Evolutionary conservation across 805 yeast species (phyloP).

Genomic region (Wickerhamomyces pijperi): DNA sequence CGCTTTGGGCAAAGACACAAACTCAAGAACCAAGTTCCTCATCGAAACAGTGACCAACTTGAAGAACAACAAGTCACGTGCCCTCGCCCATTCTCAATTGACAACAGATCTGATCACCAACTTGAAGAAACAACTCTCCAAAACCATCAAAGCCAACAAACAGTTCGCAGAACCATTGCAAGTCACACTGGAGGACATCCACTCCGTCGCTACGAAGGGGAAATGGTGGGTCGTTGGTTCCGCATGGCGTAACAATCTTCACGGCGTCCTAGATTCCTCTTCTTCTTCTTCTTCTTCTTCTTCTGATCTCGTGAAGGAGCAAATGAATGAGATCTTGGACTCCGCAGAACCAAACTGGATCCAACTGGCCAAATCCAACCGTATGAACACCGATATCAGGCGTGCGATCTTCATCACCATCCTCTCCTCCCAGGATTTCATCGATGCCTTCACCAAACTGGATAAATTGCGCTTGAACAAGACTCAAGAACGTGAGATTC

Average conservation of each 20-base stretch:
- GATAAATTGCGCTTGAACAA: constrained; percentile 72
- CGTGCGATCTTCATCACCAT: constrained; percentile 88
- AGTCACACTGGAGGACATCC: constrained; percentile 76
- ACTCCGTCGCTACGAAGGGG: constrained; percentile 66
- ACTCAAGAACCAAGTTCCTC: constrained; percentile 69
- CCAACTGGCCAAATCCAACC: constrained; percentile 70
- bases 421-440: constrained; percentile 89
- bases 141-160: constrained; percentile 26
- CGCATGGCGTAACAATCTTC: constrained; percentile 56
- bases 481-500: constrained; percentile 78
- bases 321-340: constrained; percentile 11
- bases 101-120: constrained; percentile 42
- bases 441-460: constrained; percentile 75
- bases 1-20: constrained; percentile 23
- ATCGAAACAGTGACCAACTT: constrained; percentile 77
- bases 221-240: constrained; percentile 99
- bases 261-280: constrained; percentile 10
- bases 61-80: constrained; percentile 71
- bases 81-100: constrained; percentile 30
- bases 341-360: constrained; percentile 64
- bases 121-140: constrained; percentile 53
- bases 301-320: constrained; percentile 6
- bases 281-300: too few species aligned
- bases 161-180: constrained; percentile 64
- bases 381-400: constrained; percentile 94